Percentiles rank a stretch among this genome's conserved stretches.
These are phyloP conservation scores for Parsonsia alboflavescens DNA, from an alignment of 257 asterid species.

Conservation along the genomic window DNA sequence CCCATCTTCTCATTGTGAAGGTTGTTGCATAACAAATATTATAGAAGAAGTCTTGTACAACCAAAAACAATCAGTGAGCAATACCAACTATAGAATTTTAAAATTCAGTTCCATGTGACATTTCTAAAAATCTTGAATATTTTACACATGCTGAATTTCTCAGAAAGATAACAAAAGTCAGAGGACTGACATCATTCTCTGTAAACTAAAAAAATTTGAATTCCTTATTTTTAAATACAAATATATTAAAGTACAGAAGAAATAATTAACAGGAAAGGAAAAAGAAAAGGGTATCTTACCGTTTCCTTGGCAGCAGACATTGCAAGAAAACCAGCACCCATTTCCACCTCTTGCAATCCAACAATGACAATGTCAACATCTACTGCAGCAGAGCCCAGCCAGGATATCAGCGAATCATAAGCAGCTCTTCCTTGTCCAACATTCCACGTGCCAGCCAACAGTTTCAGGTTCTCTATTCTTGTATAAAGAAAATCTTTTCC, in stretches of 20 bases:
- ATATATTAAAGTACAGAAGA: neutral
- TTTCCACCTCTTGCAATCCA: conserved; percentile 98
- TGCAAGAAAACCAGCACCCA: conserved; percentile 99
- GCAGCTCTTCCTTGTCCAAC: conserved; percentile 95
- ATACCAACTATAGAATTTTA: neutral
- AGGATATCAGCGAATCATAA: conserved; percentile 78
- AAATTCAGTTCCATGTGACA: neutral
- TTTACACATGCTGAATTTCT: neutral
- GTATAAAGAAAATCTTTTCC: conserved; percentile 78
- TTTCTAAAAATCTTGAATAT: neutral
- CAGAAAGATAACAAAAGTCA: neutral
- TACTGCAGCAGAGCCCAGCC: conserved; percentile 83
- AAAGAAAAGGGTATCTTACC: conserved; percentile 36
- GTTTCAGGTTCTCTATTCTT: conserved; percentile 64
- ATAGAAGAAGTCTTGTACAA: neutral
- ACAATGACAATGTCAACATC: conserved; percentile 67
- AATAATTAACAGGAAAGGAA: neutral
- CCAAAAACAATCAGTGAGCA: neutral
- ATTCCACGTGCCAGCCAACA: conserved; percentile 98
- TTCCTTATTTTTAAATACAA: neutral
- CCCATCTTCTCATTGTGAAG: neutral
- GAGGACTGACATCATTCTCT: neutral
- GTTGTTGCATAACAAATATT: neutral
- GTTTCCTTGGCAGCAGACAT: conserved; percentile 99
- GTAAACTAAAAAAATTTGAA: neutral